Percentiles rank a stretch among this genome's conserved stretches.
Conservation (phyloP, 805 yeast genomes). For the Wickerhamomyces alni region DNA sequence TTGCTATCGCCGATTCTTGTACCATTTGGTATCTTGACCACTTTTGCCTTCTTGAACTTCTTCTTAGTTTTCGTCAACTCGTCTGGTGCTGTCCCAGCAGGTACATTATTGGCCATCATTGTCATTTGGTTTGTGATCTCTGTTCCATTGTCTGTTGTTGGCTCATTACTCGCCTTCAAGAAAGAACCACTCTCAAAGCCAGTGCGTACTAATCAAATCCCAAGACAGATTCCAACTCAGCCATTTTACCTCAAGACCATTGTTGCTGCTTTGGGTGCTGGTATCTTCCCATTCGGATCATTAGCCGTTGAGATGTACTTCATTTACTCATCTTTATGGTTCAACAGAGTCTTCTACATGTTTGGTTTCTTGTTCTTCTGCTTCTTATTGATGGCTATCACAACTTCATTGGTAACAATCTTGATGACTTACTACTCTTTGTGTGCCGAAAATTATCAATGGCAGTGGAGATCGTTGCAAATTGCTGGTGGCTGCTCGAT, state of each 20-base stretch:
- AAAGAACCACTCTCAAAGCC: constrained; percentile 56
- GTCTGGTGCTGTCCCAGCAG: constrained; percentile 92
- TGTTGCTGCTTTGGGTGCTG: constrained; percentile 69
- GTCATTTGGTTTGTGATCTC: constrained; percentile 82
- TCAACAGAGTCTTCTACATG: constrained; percentile 91
- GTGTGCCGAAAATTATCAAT: constrained; percentile 86
- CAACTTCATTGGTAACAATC: constrained; percentile 75
- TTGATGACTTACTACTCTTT: constrained; percentile 77
- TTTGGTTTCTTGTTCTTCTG: constrained; percentile 94
- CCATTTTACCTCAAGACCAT: constrained; percentile 72
- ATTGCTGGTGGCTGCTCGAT: constrained; percentile 86
- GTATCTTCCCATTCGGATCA: constrained; percentile 91
- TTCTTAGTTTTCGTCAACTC: constrained; percentile 72
- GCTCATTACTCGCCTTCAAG: constrained; percentile 76
- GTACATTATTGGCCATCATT: constrained; percentile 78
- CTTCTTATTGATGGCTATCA: constrained; percentile 71
- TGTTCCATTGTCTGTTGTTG: constrained; percentile 76
- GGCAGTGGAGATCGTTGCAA: constrained; percentile 94
- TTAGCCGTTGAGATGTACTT: constrained; percentile 93
- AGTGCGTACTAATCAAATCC: constrained; percentile 89
- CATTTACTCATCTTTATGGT: constrained; percentile 89
- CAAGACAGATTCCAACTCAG: constrained; percentile 91
- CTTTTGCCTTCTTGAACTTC: constrained; percentile 70
- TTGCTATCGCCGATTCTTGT: constrained; percentile 75
- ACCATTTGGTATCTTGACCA: constrained; percentile 68